These are phyloP conservation scores for Lagenaria siceraria DNA, from an alignment of 306 rosid species.

Conservation along the genomic window DNA sequence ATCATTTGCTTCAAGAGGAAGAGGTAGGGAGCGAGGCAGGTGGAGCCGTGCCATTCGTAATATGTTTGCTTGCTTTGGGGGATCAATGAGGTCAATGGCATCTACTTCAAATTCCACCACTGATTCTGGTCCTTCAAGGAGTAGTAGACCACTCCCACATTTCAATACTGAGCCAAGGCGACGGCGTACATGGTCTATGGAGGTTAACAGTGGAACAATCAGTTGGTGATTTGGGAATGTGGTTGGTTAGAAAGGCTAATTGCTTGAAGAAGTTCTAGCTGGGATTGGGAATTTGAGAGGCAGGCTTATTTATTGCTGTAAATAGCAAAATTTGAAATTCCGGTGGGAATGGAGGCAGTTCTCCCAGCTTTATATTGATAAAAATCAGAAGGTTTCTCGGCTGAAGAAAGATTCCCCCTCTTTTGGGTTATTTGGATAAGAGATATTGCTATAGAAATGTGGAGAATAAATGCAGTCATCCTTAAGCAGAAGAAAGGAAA, in stretches of 20 bases:
- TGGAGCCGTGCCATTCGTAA: constrained; percentile 22
- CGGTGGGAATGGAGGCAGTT: not conserved
- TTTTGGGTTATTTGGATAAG: not conserved
- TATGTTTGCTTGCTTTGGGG: constrained; percentile 47
- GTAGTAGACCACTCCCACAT: constrained; percentile 7
- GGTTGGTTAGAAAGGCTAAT: not conserved
- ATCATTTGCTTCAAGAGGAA: constrained; percentile 40
- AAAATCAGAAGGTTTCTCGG: not conserved
- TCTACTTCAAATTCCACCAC: constrained; percentile 15
- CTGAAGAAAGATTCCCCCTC: not conserved
- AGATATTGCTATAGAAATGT: not conserved
- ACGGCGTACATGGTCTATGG: constrained; percentile 11
- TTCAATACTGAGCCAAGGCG: not conserved
- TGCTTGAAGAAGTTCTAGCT: not conserved
- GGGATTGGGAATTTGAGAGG: not conserved
- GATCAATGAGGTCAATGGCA: constrained; percentile 12
- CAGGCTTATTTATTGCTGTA: not conserved
- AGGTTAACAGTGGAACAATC: constrained; percentile 2
- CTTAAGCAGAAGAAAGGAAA: not conserved
- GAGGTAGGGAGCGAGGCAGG: constrained; percentile 43
- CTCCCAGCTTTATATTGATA: not conserved
- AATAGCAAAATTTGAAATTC: not conserved
- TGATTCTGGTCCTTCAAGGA: constrained; percentile 12
- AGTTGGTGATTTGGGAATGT: constrained; percentile 7
- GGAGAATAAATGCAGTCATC: constrained; percentile 4